phyloP scores from a whole-genome alignment of 106 monocot genomes.

The Chionographis japonica region DNA sequence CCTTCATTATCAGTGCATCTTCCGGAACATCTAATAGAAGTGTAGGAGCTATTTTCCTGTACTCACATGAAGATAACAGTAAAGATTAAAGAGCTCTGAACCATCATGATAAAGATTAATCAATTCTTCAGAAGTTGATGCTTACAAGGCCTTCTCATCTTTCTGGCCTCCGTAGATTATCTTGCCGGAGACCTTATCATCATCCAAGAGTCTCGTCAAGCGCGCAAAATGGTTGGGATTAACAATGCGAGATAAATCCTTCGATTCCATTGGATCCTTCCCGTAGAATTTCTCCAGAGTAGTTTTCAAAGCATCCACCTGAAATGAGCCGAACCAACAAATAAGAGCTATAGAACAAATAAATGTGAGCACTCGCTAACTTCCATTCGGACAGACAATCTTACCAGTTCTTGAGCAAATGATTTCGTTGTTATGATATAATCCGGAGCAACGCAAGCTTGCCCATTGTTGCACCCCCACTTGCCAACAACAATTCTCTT shows the following conservation, averaged over 20 bases:
- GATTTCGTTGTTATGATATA: slow-evolving; percentile 61
- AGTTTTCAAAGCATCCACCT: slow-evolving; percentile 44
- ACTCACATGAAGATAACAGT: neutral
- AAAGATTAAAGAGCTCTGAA: neutral
- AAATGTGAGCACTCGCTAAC: neutral
- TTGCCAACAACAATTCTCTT: slow-evolving; percentile 66
- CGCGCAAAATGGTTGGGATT: slow-evolving; percentile 63
- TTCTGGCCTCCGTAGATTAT: slow-evolving; percentile 57
- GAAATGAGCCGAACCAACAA: neutral
- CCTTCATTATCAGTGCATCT: slow-evolving; percentile 61
- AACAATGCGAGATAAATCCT: slow-evolving; percentile 62
- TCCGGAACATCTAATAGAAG: slow-evolving; percentile 57
- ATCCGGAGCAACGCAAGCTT: slow-evolving; percentile 74
- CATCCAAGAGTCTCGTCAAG: slow-evolving; percentile 52
- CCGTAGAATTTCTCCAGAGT: slow-evolving; percentile 62
- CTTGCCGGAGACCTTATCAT: slow-evolving; percentile 40
- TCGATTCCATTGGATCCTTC: slow-evolving; percentile 44
- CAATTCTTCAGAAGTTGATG: neutral
- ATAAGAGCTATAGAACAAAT: neutral
- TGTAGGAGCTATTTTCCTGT: slow-evolving; percentile 56
- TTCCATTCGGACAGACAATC: neutral
- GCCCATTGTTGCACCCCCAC: slow-evolving; percentile 73
- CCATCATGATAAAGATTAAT: neutral
- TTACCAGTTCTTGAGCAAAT: slow-evolving; percentile 63
- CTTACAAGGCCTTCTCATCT: slow-evolving; percentile 63